Evolutionary conservation across 192 early-diverging fungal genomes (phyloP).

Genomic region (Jimgerdemannia lactiflua): DNA sequence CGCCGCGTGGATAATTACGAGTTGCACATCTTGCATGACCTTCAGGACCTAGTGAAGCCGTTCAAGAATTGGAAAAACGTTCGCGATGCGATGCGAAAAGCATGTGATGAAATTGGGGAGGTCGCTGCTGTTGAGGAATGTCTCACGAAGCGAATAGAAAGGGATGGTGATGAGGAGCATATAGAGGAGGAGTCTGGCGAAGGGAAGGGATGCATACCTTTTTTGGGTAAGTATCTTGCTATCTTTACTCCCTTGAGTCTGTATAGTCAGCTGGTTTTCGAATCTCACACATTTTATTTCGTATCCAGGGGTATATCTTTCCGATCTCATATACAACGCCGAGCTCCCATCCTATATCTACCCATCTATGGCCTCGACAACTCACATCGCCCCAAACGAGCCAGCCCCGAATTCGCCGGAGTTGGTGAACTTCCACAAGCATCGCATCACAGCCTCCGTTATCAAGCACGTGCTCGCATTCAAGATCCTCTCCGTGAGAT

Average conservation of each 20-base stretch:
- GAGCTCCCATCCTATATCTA: conserved; percentile 50
- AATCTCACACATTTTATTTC: too few species aligned
- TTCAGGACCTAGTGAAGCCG: conserved; percentile 47
- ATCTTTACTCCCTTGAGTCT: too few species aligned
- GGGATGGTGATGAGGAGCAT: conserved; percentile 2
- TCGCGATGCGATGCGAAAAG: conserved; percentile 52
- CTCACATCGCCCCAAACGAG: neutral
- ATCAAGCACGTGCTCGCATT: conserved; percentile 55
- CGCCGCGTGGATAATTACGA: conserved; percentile 38
- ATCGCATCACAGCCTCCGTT: conserved; percentile 39
- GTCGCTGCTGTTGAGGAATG: conserved; percentile 25
- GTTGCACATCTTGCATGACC: conserved; percentile 41
- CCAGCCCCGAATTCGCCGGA: conserved; percentile 8
- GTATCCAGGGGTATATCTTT: conserved; percentile 54
- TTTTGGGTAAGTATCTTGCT: conserved; percentile 47
- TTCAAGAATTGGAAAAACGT: conserved; percentile 57
- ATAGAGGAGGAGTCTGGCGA: conserved; percentile 11
- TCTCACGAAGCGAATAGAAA: conserved; percentile 5
- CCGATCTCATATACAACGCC: conserved; percentile 56
- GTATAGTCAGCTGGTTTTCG: neutral
- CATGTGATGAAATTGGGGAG: conserved; percentile 43
- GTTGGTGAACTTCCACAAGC: conserved; percentile 57
- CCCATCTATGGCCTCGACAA: neutral
- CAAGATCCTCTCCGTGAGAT: conserved; percentile 42
- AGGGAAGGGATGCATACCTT: conserved; percentile 52